Percentiles rank a stretch among this genome's conserved stretches.
Conservation (phyloP, 2,329 filamentous ascomycete genomes). For the Grosmannia serpens region DNA sequence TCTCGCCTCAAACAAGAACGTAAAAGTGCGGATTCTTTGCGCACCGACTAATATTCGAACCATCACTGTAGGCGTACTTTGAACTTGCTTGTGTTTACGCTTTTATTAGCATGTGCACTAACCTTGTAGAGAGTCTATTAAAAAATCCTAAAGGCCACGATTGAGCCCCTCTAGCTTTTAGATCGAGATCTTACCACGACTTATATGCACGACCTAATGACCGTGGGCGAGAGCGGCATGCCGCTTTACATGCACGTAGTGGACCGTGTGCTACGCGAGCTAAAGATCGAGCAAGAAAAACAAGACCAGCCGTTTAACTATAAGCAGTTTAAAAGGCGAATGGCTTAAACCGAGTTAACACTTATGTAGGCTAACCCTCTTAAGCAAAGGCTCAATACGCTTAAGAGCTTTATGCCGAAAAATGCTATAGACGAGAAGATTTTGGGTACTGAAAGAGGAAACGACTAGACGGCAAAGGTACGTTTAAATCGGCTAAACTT, state of each 20-base stretch:
- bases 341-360: constrained; percentile 28
- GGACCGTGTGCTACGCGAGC: constrained; percentile 42
- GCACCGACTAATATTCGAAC: constrained; percentile 37
- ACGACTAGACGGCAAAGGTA: constrained; percentile 19
- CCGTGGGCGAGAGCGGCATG: constrained; percentile 27
- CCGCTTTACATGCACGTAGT: constrained; percentile 50
- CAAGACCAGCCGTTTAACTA: constrained; percentile 34
- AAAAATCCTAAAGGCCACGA: constrained; percentile 27
- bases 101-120: background rate
- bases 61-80: constrained; percentile 20
- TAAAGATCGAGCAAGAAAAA: constrained; percentile 35
- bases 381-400: constrained; percentile 44
- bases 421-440: constrained; percentile 9
- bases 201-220: constrained; percentile 50
- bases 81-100: background rate
- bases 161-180: constrained; percentile 39
- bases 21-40: constrained; percentile 42
- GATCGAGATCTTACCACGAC: constrained; percentile 42
- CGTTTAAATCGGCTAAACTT: background rate
- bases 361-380: constrained; percentile 42
- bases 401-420: constrained; percentile 50
- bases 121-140: constrained; percentile 15
- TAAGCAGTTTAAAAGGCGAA: constrained; percentile 26
- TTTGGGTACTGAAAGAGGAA: constrained; percentile 11
- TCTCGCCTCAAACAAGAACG: constrained; percentile 29